Base-by-base conservation (phyloP, 1,139 yeast genomes). In the Suhomyces panamericanus region DNA sequence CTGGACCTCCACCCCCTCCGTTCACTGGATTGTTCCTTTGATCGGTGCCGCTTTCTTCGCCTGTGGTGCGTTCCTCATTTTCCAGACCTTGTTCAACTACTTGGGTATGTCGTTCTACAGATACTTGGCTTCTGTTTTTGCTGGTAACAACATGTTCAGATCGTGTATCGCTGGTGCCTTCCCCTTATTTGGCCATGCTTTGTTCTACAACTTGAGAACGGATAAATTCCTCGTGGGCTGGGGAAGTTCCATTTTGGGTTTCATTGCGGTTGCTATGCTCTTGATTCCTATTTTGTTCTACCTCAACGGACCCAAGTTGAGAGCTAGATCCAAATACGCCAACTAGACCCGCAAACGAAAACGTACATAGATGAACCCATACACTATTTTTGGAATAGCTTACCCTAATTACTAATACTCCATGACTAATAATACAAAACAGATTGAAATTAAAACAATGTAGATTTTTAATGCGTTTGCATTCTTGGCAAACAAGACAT, bases 61-160 rank as follows among this genome's bases (percentile, higher is more conserved):
- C 8, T 46, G 59, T 7, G 68, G 74, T 29, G 66, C 67, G 1
- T 70, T 75, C 56, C 52, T 70, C 24, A 57, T 75, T 32, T 75
- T 73, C 65, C 79, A 73, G 55, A 60, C 70, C 6, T 56, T 65
- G 42, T 66, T 66, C 56, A 66, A 66, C 52, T 68, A 67, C 49
- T 56, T 68, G 56, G 63, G 67, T 8, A 58, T 58, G 55, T 63
- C 68, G 1, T 75, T 70, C 56, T 64, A 59, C 43, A 61, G 68
- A 41, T 73, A 70, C 54, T 60, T 77, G 56, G 86, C 85, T 0
- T 79, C 85, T 5, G 83, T 78, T 4, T 80, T 77, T 58, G 84
- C 85, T 1, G 75, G 80, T 22, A 80, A 80, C 53, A 79, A 73
- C 12, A 64, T 80, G 43, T 70, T 72, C 52, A 69, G 86, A 53